A percentile compares a stretch with the other conserved stretches of the same genome.
phyloP scores from a whole-genome alignment of 1,139 yeast species.

The Yamadazyma mexicana region DNA sequence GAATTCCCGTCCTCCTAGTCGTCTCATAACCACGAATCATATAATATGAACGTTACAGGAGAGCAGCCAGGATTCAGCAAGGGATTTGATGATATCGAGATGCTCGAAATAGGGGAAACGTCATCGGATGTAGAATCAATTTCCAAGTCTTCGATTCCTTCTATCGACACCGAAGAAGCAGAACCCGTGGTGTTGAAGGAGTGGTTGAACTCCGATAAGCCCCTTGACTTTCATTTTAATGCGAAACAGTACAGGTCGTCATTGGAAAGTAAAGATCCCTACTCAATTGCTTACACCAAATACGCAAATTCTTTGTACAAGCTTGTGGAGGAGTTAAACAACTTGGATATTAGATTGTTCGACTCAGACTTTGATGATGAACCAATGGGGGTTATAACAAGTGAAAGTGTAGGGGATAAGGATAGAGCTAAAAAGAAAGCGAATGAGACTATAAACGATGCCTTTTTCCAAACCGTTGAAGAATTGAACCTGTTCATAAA shows the following conservation, averaged over 20 bases:
- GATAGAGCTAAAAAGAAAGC: slow-evolving; percentile 10
- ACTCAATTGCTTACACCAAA: slow-evolving; percentile 22
- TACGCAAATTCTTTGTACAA: slow-evolving; percentile 37
- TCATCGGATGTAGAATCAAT: slow-evolving; percentile 35
- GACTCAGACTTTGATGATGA: slow-evolving; percentile 23
- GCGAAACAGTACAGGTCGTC: slow-evolving; percentile 26
- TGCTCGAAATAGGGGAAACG: slow-evolving; percentile 45
- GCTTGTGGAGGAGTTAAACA: slow-evolving; percentile 30
- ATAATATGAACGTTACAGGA: neutral
- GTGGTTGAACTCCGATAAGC: slow-evolving; percentile 33
- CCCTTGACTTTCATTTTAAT: slow-evolving; percentile 35
- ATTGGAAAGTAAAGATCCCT: slow-evolving; percentile 18
- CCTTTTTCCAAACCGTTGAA: slow-evolving; percentile 29
- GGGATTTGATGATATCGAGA: slow-evolving; percentile 42
- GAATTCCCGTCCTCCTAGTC: neutral
- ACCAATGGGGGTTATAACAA: slow-evolving; percentile 36
- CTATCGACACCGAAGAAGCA: slow-evolving; percentile 12
- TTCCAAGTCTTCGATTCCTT: slow-evolving; percentile 21
- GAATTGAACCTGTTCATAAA: slow-evolving; percentile 19
- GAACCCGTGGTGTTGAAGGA: slow-evolving; percentile 30
- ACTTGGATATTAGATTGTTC: slow-evolving; percentile 13
- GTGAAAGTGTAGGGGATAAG: slow-evolving; percentile 14
- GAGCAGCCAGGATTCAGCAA: slow-evolving; percentile 6
- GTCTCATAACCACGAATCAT: neutral
- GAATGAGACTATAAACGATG: slow-evolving; percentile 22